Evolutionary conservation across 495 filamentous ascomycete genomes (phyloP).

Genomic region (Penicillium tannophilum): DNA sequence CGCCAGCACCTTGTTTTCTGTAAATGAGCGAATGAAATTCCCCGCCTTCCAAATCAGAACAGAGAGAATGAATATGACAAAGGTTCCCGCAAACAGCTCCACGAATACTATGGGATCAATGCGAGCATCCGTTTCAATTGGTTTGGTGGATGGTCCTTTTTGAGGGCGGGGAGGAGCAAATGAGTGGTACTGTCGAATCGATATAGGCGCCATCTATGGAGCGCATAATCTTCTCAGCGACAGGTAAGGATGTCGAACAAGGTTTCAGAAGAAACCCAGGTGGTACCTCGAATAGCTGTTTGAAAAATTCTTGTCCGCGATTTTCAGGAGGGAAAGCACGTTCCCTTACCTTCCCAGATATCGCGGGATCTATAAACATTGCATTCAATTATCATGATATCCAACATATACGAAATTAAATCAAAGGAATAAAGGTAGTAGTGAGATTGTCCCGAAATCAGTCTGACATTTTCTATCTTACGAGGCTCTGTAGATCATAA

Average conservation of each 20-base stretch:
- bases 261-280: neutral
- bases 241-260: constrained; percentile 26
- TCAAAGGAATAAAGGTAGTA: neutral
- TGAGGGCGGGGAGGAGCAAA: constrained; percentile 25
- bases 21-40: constrained; percentile 39
- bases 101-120: constrained; percentile 34
- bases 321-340: neutral
- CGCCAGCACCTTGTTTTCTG: constrained; percentile 33
- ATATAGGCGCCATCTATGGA: constrained; percentile 39
- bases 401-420: neutral
- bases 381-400: no score
- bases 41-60: constrained; percentile 48
- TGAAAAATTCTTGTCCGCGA: neutral
- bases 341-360: neutral
- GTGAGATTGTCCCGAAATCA: neutral
- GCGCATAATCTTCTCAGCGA: constrained; percentile 4
- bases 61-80: constrained; percentile 41
- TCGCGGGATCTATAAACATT: no score
- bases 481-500: neutral
- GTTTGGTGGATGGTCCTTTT: constrained; percentile 17
- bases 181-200: constrained; percentile 31
- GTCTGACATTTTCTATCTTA: neutral
- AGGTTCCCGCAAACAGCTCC: constrained; percentile 42
- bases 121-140: constrained; percentile 20
- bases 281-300: neutral